These are phyloP conservation scores for Lablab purpureus DNA, from an alignment of 306 rosid genomes.

Conservation along the genomic window DNA sequence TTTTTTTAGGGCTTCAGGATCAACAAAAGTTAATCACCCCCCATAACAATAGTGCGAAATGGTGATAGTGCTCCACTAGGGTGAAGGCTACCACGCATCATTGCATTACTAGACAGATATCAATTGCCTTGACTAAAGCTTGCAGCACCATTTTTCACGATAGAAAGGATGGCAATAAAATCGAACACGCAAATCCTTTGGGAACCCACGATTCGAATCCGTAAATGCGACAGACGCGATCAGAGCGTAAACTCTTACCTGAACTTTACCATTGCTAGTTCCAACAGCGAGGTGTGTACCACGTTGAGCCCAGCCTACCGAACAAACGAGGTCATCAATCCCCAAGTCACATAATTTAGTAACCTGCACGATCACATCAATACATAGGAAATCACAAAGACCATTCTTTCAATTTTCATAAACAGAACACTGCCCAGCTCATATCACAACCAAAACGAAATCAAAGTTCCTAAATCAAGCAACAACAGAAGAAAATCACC, in stretches of 20 bases:
- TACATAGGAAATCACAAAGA: conserved; percentile 20
- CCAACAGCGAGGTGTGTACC: conserved; percentile 98
- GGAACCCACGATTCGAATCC: conserved; percentile 1
- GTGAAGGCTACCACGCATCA: not conserved
- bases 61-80: conserved; percentile 2
- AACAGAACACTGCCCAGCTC: not conserved
- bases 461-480: conserved; percentile 15
- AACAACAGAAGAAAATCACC: conserved; percentile 52
- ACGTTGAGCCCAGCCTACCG: conserved; percentile 98
- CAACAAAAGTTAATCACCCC: conserved; percentile 15
- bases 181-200: not conserved
- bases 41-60: conserved; percentile 17
- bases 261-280: conserved; percentile 91
- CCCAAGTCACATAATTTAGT: conserved; percentile 98
- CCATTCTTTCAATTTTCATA: not conserved
- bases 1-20: conserved; percentile 34
- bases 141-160: not conserved
- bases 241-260: conserved; percentile 60
- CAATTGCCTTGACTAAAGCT: not conserved
- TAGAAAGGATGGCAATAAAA: not conserved
- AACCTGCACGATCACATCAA: conserved; percentile 66
- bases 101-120: conserved; percentile 14
- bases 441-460: not conserved
- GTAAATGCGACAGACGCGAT: not conserved
- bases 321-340: conserved; percentile 88